Conservation (phyloP, 805 yeast genomes). For the Phaffomyces antillensis region DNA sequence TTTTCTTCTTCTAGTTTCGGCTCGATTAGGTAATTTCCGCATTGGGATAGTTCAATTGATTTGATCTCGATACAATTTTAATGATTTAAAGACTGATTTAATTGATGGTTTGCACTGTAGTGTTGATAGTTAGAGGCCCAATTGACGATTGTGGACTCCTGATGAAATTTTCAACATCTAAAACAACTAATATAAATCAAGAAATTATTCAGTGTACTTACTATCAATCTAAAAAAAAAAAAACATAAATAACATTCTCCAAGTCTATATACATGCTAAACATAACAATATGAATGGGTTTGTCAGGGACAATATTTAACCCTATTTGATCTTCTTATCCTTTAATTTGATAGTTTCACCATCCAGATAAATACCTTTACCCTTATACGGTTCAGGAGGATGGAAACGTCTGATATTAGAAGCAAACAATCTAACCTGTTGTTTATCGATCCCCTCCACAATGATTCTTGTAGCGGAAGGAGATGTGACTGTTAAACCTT, state of each 20-base stretch:
- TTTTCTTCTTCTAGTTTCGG: not conserved
- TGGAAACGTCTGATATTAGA: slow-evolving; percentile 79
- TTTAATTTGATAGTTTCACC: slow-evolving; percentile 87
- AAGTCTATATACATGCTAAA: slow-evolving; percentile 1
- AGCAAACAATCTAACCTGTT: slow-evolving; percentile 81
- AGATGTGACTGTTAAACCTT: slow-evolving; percentile 60
- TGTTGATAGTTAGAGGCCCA: too few species aligned
- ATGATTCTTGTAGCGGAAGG: slow-evolving; percentile 85
- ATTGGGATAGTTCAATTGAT: not conserved
- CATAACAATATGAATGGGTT: not conserved
- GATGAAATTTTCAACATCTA: too few species aligned
- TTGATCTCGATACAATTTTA: not conserved
- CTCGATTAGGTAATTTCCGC: not conserved
- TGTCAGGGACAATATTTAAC: not conserved
- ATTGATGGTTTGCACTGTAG: too few species aligned
- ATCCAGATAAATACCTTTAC: slow-evolving; percentile 92
- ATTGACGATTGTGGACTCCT: too few species aligned
- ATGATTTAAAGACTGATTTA: too few species aligned
- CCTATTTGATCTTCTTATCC: slow-evolving; percentile 85
- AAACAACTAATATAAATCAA: too few species aligned
- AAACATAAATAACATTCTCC: not conserved
- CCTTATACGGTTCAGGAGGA: slow-evolving; percentile 98
- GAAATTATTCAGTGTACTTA: too few species aligned
- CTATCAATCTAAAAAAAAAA: not conserved
- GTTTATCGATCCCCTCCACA: slow-evolving; percentile 83